phyloP scores from a whole-genome alignment of 225 moss, liverwort and hornwort species.

The Antitrichia curtipendula region DNA sequence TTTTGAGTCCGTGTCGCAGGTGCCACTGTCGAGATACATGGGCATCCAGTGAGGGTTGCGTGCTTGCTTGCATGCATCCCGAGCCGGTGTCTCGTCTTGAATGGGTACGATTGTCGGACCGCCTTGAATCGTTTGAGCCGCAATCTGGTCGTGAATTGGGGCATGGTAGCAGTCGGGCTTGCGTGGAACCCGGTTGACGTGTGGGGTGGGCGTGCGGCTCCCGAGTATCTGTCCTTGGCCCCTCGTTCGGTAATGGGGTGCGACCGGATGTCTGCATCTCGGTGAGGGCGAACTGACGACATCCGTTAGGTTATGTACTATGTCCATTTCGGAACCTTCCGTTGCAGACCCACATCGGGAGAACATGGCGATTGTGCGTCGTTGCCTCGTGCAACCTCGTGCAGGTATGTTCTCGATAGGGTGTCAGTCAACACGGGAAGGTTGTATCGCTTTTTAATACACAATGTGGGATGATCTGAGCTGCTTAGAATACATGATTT shows the following conservation, averaged over 20 bases:
- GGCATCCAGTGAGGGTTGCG: constrained; percentile 33
- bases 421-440: not conserved
- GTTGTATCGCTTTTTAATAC: constrained; percentile 2
- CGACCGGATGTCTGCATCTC: not conserved
- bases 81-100: not conserved
- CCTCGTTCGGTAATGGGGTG: not conserved
- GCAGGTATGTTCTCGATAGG: not conserved
- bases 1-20: constrained; percentile 64
- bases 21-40: constrained; percentile 37
- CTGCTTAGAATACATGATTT: not conserved
- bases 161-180: not conserved
- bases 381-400: not conserved
- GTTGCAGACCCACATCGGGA: not conserved
- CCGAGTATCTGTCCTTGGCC: not conserved
- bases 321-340: not conserved
- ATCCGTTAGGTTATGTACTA: not conserved
- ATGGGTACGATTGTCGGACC: not conserved
- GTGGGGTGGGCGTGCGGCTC: not conserved
- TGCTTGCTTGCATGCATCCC: not conserved
- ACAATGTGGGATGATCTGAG: not conserved
- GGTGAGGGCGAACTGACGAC: not conserved
- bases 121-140: not conserved
- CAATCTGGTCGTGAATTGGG: not conserved
- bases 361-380: not conserved
- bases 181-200: not conserved